Conservation (phyloP, 2,329 filamentous ascomycete genomes). For the Xylariales sp. region DNA sequence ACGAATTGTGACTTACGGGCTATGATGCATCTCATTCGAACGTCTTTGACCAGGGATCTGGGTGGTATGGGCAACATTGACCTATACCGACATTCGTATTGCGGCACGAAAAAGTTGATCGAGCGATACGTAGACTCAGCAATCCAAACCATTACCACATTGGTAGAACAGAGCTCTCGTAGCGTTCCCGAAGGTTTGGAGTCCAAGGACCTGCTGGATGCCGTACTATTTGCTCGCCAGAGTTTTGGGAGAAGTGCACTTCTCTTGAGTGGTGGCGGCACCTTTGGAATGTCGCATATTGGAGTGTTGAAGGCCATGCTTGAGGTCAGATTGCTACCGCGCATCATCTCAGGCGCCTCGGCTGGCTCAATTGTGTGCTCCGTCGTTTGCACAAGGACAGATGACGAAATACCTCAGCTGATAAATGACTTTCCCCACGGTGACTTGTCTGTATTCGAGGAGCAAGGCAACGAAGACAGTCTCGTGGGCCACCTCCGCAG, state of each 20-base stretch:
- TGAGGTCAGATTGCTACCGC: constrained; percentile 69
- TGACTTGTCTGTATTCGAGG: constrained; percentile 77
- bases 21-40: constrained; percentile 79
- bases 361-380: constrained; percentile 83
- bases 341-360: constrained; percentile 83
- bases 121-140: constrained; percentile 83
- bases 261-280: constrained; percentile 78
- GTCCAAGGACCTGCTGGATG: constrained; percentile 57
- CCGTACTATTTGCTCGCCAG: constrained; percentile 67
- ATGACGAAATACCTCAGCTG: constrained; percentile 70
- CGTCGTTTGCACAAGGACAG: constrained; percentile 71
- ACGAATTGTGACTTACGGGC: constrained; percentile 64
- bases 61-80: constrained; percentile 81
- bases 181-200: constrained; percentile 50
- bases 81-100: constrained; percentile 78
- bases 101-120: constrained; percentile 82
- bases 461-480: constrained; percentile 52
- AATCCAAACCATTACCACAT: constrained; percentile 64
- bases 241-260: constrained; percentile 82
- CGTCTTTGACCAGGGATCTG: constrained; percentile 72
- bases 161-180: constrained; percentile 58
- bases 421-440: constrained; percentile 70
- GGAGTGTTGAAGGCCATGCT: constrained; percentile 80
- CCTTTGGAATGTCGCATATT: constrained; percentile 89
- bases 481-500: constrained; percentile 65